Base-by-base conservation (phyloP, 257 asterid species). In the Fraxinus excelsior region DNA sequence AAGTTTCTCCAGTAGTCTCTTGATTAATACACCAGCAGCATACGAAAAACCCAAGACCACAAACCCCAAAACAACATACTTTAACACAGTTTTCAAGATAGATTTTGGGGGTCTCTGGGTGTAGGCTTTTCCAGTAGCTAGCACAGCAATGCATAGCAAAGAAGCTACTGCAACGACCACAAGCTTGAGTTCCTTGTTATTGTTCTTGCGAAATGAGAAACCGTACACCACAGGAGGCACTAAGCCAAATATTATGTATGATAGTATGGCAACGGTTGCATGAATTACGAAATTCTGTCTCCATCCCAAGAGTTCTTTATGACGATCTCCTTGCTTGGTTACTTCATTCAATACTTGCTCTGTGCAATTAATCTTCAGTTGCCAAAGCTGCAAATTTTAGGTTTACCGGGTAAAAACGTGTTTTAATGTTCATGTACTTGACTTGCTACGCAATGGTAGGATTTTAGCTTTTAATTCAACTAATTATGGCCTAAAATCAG, bases 131-230 rank as follows among this genome's bases (percentile, higher is more conserved):
- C 84, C 90, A 7, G 78, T 31, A 11, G 91, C 87, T 21, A 89
- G 89, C 3, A 70, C 19, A 28, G 85, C 37, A 75, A 90, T 87
- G 87, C 96, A 90, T 2, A 86, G 5, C 11, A 95, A 85, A n/a
- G 97, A 87, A 74, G 92, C 87, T n/a, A 92, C 90, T 9, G 87
- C 90, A 72, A 84, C 87, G 37, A 82, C 87, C 29, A 87, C 67
- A 21, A 95, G 90, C 92, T 95, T 95, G 73, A 89, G 82, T 31
- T 90, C 92, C 77, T 73, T 85, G 85, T 90, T 91, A n/a, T 85
- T 84, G 0, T 90, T 85, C 77, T 78, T 75, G 0, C 87, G 88
- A 80, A 90, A 95, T 1, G 96, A 85, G 92, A 93, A 87, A 32
- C 88, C 93, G 18, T 89, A 95, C 21, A 81, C 80, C 38, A 84